Evolutionary conservation across 2,329 filamentous ascomycete genomes (phyloP), one percentile per base, ranked within the genome.

Genomic region (Botrytis cinerea): DNA sequence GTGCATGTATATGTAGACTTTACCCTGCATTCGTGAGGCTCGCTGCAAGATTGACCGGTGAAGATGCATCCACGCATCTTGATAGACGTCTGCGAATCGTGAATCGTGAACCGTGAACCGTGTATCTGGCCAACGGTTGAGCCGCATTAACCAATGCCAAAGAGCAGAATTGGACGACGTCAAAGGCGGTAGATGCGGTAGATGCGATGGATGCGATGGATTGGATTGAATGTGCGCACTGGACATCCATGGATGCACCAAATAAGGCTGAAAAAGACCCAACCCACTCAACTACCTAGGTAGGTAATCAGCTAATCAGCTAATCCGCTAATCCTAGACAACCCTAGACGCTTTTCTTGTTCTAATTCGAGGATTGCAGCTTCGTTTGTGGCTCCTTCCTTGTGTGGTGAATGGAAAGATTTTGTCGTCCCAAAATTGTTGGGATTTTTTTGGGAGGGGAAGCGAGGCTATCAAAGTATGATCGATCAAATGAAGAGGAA

Each of bases 261-360:
- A 54, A 54, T 54, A 67, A 67, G 64, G 64, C 64, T 67, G 64
- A 67, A 40, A 28, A 32, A 32, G n/a, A 46, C 20, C 61, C 32
- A 43, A 20, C 38, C 38, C 38, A 51, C 45, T 46, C 45, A 20
- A 1, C 45, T 25, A n/a, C n/a, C n/a, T n/a, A n/a, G n/a, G n/a
- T n/a, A n/a, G n/a, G n/a, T n/a, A 25, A 48, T 22, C 46, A 51
- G 12, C 48, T 25, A 25, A 48, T 22, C 46, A n/a, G 12, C 48
- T 48, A 25, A n/a, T 51, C 48, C n/a, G 10, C 25, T n/a, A 51
- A 51, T 51, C 48, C 38, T 38, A n/a, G 48, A 8, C 12, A 20
- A 62, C 6, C 60, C 35, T n/a, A n/a, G 35, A 43, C 43, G 25
- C 54, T 59, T 35, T 35, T 38, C 35, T 38, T 9, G 8, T 38